Evolutionary conservation across 108 stramenopile genomes (phyloP).

Genomic region (Conticribra guillardii): DNA sequence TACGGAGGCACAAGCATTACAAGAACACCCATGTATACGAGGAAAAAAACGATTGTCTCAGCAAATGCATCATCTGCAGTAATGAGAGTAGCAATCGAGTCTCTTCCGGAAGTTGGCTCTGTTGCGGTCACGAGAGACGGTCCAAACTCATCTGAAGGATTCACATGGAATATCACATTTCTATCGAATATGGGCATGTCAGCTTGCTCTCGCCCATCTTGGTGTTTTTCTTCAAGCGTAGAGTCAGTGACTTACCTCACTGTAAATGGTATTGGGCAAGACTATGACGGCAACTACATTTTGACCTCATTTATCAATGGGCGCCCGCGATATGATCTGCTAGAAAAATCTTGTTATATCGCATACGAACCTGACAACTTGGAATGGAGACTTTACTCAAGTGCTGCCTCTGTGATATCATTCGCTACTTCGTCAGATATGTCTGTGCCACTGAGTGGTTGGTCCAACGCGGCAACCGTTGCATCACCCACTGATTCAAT

Average conservation of each 20-base stretch:
- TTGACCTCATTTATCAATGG: constrained; percentile 23
- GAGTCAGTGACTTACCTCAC: constrained; percentile 28
- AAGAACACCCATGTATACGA: constrained; percentile 28
- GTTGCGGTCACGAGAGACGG: constrained; percentile 70
- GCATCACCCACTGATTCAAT: constrained; percentile 19
- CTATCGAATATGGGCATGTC: constrained; percentile 23
- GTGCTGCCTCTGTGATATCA: constrained; percentile 23
- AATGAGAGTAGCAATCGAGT: constrained; percentile 66
- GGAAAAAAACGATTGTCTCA: constrained; percentile 23
- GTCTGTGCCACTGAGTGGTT: constrained; percentile 28
- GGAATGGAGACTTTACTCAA: constrained; percentile 38
- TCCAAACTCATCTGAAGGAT: constrained; percentile 72
- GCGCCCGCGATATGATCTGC: constrained; percentile 40
- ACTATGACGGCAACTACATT: constrained; percentile 36
- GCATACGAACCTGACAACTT: constrained; percentile 8
- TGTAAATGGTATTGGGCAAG: constrained; percentile 24
- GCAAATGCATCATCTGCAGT: constrained; percentile 30
- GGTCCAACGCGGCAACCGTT: constrained; percentile 33
- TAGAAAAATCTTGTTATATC: constrained; percentile 28
- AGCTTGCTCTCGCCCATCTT: constrained; percentile 20
- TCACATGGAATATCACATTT: constrained; percentile 86
- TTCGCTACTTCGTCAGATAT: constrained; percentile 24
- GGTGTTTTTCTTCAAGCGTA: constrained; percentile 10
- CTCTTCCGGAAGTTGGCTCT: constrained; percentile 55
- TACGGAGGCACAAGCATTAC: constrained; percentile 22